Base-by-base conservation (phyloP, 2,329 filamentous ascomycete species). In the Paecilomyces fulvus region DNA sequence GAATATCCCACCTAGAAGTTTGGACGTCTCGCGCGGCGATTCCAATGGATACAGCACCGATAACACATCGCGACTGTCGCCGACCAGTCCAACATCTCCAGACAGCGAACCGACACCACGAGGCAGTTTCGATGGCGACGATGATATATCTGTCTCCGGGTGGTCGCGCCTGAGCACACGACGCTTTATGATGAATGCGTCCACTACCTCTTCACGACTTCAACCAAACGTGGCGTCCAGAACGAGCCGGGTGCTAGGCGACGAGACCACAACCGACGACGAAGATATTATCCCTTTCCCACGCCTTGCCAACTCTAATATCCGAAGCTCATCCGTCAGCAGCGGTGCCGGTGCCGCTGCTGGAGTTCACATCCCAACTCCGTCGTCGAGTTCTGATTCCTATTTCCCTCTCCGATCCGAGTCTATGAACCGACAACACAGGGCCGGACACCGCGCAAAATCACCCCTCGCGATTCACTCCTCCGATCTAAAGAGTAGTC, bases 261-360 rank as follows among this genome's bases (percentile, higher is more conserved):
- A 88, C 66, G 82, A 85, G 37, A 89, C 86, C 25, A 91, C 88
- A 3, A 95, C 89, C 0, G 89, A 95, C 68, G 90, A 95, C 58
- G 90, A 95, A 59, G 90, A 95, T 53, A 74, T 83, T 14, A 75
- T 90, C 30, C 84, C 87, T 37, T 86, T 92, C 56, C 77, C 81
- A 46, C 75, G 77, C 61, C 75, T 59, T 72, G 77, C 62, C 65
- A 77, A 51, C 70, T 56, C 63, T 31, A 57, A 62, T 51, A 59
- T 53, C 58, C 63, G 55, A 33, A 58, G 21, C 49, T 63, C 53
- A 49, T 56, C 60, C 49, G 49, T 43, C n/a, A 57, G 55, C 56
- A 56, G 53, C 46, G 56, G 52, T 53, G 37, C 56, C 52, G 59
- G 56, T 49, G 55, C 59, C 54, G 33, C 64, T 21, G 51, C 63